Evolutionary conservation across 371 early-diverging fungal species (phyloP).

Genomic region (Conidiobolus incongruus): DNA sequence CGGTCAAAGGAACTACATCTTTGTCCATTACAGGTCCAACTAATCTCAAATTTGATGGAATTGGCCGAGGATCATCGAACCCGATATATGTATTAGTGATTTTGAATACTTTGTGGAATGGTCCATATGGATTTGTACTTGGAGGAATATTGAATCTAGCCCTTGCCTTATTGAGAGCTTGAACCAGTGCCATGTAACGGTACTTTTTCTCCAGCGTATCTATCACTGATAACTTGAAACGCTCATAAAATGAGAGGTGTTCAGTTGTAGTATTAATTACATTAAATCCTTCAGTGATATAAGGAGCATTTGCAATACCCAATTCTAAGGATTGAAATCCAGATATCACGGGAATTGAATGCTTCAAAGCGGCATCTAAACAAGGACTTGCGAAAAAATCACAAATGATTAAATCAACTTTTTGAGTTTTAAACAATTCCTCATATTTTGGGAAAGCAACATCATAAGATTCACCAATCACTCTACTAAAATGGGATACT

Average conservation of each 20-base stretch:
- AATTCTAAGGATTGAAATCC: constrained; percentile 2
- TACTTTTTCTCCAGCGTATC: neutral
- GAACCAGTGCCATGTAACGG: neutral
- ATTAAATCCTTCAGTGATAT: neutral
- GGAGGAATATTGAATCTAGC: neutral
- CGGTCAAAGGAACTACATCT: neutral
- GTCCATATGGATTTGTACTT: neutral
- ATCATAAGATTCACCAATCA: neutral
- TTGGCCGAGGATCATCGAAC: neutral
- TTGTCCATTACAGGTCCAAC: constrained; percentile 1
- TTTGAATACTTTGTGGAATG: neutral
- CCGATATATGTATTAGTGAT: constrained; percentile 1
- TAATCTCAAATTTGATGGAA: neutral
- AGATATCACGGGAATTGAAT: neutral
- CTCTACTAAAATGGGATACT: neutral
- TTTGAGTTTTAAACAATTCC: neutral
- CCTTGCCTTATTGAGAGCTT: neutral
- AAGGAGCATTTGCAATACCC: neutral
- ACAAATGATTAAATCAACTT: constrained; percentile 4
- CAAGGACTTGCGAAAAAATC: constrained; percentile 4
- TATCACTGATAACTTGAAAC: neutral
- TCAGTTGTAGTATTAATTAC: neutral
- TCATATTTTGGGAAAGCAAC: neutral
- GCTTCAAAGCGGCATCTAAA: constrained; percentile 2
- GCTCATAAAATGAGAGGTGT: neutral